Percentiles rank a stretch among this genome's conserved stretches.
Conservation (phyloP, 2,329 filamentous ascomycete species). For the Pseudogymnoascus sp. region DNA sequence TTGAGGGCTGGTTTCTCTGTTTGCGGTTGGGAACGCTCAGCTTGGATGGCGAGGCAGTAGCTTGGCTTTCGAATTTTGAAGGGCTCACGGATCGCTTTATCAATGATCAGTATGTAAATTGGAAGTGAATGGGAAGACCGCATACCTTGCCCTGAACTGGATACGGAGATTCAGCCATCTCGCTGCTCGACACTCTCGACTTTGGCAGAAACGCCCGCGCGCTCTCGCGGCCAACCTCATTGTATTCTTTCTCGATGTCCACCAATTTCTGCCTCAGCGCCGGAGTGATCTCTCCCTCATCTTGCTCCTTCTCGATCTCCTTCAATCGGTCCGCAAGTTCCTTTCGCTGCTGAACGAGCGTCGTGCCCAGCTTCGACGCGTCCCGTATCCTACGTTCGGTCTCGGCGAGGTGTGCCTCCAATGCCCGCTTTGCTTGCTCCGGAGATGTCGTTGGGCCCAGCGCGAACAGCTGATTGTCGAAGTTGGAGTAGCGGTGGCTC, state of each 20-base stretch:
- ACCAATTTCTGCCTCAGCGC: slow-evolving; percentile 75
- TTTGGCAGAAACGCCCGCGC: slow-evolving; percentile 82
- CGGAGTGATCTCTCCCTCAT: slow-evolving; percentile 69
- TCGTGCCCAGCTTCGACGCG: slow-evolving; percentile 78
- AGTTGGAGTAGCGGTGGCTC: slow-evolving; percentile 67
- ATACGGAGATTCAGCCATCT: slow-evolving; percentile 40
- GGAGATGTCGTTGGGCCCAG: slow-evolving; percentile 71
- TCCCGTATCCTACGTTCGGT: slow-evolving; percentile 88
- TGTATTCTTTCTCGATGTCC: slow-evolving; percentile 90
- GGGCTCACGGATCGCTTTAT: slow-evolving; percentile 60
- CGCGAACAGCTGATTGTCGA: slow-evolving; percentile 72
- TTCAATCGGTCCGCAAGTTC: slow-evolving; percentile 73
- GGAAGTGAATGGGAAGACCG: not conserved
- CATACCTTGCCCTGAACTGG: slow-evolving; percentile 38
- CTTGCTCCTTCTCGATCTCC: slow-evolving; percentile 72
- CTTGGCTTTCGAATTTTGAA: slow-evolving; percentile 74
- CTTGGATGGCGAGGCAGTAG: slow-evolving; percentile 81
- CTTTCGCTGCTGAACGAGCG: slow-evolving; percentile 77
- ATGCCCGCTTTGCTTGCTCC: slow-evolving; percentile 74
- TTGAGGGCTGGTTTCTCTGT: slow-evolving; percentile 80
- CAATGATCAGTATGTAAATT: slow-evolving; percentile 9
- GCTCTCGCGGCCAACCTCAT: slow-evolving; percentile 83
- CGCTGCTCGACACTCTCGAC: slow-evolving; percentile 67
- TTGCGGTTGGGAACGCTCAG: slow-evolving; percentile 79
- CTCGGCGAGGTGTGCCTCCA: slow-evolving; percentile 86